Conservation (phyloP, 495 filamentous ascomycete genomes). For the Hypoxylon trugodes region DNA sequence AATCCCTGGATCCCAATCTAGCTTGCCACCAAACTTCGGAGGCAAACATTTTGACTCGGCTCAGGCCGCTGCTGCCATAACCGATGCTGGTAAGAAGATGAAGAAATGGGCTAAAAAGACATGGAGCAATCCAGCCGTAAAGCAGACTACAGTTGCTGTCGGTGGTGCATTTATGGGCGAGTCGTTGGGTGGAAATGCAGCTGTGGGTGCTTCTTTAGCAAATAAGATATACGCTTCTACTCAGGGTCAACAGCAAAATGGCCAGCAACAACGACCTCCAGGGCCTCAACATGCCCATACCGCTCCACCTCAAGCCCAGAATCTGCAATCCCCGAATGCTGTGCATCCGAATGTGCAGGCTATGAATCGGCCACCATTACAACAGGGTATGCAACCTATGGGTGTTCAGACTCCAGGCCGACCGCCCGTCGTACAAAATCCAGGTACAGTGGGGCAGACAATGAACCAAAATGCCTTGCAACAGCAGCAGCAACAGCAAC, state of each 20-base stretch:
- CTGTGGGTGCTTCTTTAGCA: slow-evolving; percentile 35
- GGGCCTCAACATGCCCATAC: slow-evolving; percentile 34
- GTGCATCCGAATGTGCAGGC: slow-evolving; percentile 10
- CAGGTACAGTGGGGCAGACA: slow-evolving; percentile 14
- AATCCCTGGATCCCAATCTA: neutral
- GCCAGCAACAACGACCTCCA: slow-evolving; percentile 33
- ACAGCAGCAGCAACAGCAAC: no score
- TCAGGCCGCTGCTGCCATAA: slow-evolving; percentile 33
- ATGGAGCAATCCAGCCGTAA: slow-evolving; percentile 39
- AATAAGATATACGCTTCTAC: slow-evolving; percentile 23
- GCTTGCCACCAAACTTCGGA: slow-evolving; percentile 1
- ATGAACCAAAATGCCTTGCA: slow-evolving; percentile 15
- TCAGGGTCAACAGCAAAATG: slow-evolving; percentile 15
- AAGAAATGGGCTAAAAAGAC: slow-evolving; percentile 45
- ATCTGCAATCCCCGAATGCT: slow-evolving; percentile 2
- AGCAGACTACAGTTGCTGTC: slow-evolving; percentile 34
- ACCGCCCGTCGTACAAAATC: slow-evolving; percentile 38
- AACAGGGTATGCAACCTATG: slow-evolving; percentile 26
- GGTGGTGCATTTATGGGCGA: slow-evolving; percentile 38
- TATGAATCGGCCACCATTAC: slow-evolving; percentile 12
- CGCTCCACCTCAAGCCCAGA: slow-evolving; percentile 34
- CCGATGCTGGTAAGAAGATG: slow-evolving; percentile 41
- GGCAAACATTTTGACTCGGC: slow-evolving; percentile 33
- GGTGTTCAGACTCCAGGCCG: slow-evolving; percentile 29
- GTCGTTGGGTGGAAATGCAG: slow-evolving; percentile 33